Evolutionary conservation across 768 basidiomycete genomes (phyloP), one percentile per base, ranked within the genome.

Genomic region (Suillus subluteus): DNA sequence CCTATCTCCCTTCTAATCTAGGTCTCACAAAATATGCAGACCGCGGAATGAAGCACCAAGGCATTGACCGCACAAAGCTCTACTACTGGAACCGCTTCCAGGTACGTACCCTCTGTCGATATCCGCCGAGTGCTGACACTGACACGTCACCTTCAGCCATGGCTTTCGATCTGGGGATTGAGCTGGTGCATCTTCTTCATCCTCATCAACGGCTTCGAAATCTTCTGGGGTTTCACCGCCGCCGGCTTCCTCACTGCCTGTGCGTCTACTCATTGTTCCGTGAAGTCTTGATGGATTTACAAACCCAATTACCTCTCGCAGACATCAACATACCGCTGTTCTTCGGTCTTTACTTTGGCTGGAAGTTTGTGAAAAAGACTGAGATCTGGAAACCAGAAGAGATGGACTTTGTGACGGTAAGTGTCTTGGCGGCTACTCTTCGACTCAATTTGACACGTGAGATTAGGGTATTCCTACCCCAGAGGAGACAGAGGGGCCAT

Each of bases 351-450:
- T 76, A 69, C 67, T n/a, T 69, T 4, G 71, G 67, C 41, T 76
- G 66, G 68, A 75, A 76, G 64, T 6, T 68, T 9, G 35, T 21
- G 37, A 70, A 70, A 62, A 68, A 59, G 59, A 70, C 75, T 4
- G 32, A 43, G 35, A 9, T 79, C 52, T 89, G 88, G 88, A 84
- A 81, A 66, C 80, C 86, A 3, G 65, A 80, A 30, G 87, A 91
- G 70, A 91, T 90, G 89, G 90, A 91, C 75, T 88, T 91, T 66
- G 83, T 86, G 62, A 89, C 89, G 16, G 88, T 87, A 63, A 67
- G 84, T 79, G 61, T 16, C 52, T n/a, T 40, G 18, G 12, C n/a
- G 3, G 5, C 15, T 30, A 5, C 21, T n/a, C 38, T n/a, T 56
- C 15, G 4, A n/a, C 59, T 43, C 11, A 6, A 43, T 12, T 2